Evolutionary conservation across 345 rosid genomes (phyloP).

Genomic region (Rhodamnia argentea): DNA sequence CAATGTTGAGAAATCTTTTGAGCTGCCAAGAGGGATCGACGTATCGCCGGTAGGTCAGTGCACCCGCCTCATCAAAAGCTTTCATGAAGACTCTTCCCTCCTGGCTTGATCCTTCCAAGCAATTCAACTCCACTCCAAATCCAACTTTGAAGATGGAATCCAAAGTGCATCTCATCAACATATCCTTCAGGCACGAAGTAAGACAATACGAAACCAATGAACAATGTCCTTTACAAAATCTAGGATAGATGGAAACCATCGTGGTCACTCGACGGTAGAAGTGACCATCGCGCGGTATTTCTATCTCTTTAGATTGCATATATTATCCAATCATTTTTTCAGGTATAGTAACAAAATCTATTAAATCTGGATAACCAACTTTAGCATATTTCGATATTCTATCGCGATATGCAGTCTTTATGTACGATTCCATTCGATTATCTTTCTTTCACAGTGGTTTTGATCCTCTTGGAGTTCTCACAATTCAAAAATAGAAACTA

Average conservation of each 20-base stretch:
- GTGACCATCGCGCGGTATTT: no score
- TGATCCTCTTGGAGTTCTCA: not conserved
- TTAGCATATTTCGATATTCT: not conserved
- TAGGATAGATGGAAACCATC: no score
- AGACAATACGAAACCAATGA: not conserved
- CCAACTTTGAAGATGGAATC: conserved; percentile 83
- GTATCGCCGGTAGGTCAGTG: conserved; percentile 33
- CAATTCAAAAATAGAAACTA: not conserved
- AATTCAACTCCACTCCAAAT: conserved; percentile 57
- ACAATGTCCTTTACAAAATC: not conserved
- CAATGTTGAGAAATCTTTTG: conserved; percentile 39
- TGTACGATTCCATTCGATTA: not conserved
- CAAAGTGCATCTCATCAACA: conserved; percentile 52
- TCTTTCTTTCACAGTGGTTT: not conserved
- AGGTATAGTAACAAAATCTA: not conserved
- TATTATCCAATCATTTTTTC: not conserved
- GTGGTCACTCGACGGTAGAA: no score
- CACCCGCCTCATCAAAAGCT: conserved; percentile 64
- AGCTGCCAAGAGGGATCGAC: conserved; percentile 65
- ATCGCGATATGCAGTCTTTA: not conserved
- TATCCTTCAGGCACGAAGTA: conserved; percentile 23
- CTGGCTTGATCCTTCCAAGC: conserved; percentile 44
- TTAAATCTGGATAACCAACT: not conserved
- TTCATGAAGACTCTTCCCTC: conserved; percentile 39
- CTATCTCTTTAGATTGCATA: not conserved